Conservation (phyloP, 768 basidiomycete genomes). For the Lyophyllum atratum region DNA sequence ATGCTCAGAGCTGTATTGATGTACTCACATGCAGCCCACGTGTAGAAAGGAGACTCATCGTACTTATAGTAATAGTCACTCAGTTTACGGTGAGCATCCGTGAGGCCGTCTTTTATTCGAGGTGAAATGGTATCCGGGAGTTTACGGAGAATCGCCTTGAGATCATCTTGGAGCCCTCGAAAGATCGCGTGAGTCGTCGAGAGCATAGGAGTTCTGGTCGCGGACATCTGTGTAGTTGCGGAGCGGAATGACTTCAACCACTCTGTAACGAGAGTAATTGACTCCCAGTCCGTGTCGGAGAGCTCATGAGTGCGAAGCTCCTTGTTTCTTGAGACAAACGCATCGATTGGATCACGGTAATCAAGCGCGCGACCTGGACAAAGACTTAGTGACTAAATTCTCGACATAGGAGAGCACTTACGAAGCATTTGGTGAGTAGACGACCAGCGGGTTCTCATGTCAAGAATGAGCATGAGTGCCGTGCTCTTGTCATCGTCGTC, state of each 20-base stretch:
- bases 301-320: slow-evolving; percentile 20
- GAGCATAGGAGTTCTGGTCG: slow-evolving; percentile 31
- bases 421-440: slow-evolving; percentile 32
- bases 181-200: slow-evolving; percentile 35
- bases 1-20: background rate
- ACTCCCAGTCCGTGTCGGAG: slow-evolving; percentile 19
- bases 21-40: slow-evolving; percentile 29
- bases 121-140: slow-evolving; percentile 19
- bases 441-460: slow-evolving; percentile 29
- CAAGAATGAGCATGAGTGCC: slow-evolving; percentile 29
- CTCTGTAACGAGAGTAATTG: slow-evolving; percentile 11
- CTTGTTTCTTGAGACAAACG: slow-evolving; percentile 15
- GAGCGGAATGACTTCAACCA: slow-evolving; percentile 25
- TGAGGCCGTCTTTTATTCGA: slow-evolving; percentile 20
- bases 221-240: slow-evolving; percentile 34
- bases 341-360: slow-evolving; percentile 12
- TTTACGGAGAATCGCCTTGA: slow-evolving; percentile 16
- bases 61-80: slow-evolving; percentile 31
- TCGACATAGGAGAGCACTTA: slow-evolving; percentile 11
- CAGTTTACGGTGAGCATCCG: slow-evolving; percentile 31
- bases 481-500: background rate
- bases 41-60: slow-evolving; percentile 32
- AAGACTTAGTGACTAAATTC: no score
- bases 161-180: slow-evolving; percentile 30
- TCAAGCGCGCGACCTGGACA: slow-evolving; percentile 18